These are phyloP conservation scores for Tuber brumale DNA, from an alignment of 495 filamentous ascomycete species.

Conservation along the genomic window DNA sequence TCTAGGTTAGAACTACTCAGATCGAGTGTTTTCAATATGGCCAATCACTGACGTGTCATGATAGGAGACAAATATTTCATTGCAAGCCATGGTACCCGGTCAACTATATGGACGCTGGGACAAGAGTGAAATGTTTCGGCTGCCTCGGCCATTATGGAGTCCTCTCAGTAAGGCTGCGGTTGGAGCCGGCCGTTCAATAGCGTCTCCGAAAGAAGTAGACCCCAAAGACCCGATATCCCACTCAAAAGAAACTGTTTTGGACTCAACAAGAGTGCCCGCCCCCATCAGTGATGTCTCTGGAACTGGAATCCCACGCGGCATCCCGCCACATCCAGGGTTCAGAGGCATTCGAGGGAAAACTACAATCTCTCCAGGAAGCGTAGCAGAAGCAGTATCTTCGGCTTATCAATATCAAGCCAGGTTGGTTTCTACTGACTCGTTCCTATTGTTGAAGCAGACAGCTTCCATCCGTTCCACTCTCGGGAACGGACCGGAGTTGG, in stretches of 20 bases:
- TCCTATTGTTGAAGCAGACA: background rate
- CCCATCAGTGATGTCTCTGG: background rate
- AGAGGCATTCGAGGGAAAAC: background rate
- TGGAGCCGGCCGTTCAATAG: background rate
- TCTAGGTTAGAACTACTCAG: background rate
- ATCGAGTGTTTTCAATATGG: constrained; percentile 18
- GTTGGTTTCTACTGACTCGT: background rate
- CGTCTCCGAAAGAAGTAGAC: background rate
- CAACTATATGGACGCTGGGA: constrained; percentile 31
- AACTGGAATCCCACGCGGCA: background rate
- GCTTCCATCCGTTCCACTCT: background rate
- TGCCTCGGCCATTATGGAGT: constrained; percentile 13
- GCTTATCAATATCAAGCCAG: background rate
- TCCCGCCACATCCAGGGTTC: background rate
- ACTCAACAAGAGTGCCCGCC: background rate
- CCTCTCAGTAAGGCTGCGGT: background rate
- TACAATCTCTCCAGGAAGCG: background rate
- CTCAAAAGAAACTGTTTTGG: background rate
- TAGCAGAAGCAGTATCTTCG: constrained; percentile 1
- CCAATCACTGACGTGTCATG: constrained; percentile 24
- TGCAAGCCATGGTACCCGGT: constrained; percentile 28
- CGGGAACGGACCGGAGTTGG: background rate
- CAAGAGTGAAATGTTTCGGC: constrained; percentile 29
- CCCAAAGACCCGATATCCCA: background rate
- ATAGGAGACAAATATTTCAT: constrained; percentile 35